These are phyloP conservation scores for Pseudonitzschia multiseries DNA, from an alignment of 108 stramenopile species.

Conservation along the genomic window DNA sequence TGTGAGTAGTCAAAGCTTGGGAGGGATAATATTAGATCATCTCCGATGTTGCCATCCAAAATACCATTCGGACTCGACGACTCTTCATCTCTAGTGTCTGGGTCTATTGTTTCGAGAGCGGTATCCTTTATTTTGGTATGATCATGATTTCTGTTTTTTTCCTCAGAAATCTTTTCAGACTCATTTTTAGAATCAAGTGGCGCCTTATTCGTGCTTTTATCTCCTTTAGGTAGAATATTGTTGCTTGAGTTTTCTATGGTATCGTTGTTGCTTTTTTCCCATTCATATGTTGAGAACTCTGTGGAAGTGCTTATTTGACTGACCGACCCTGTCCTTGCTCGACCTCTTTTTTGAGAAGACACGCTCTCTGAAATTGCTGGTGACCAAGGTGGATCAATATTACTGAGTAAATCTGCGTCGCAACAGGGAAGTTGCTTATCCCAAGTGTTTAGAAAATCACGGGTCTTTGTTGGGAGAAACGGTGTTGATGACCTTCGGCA, in stretches of 20 bases:
- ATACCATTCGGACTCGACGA: background rate
- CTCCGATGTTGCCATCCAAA: constrained; percentile 7
- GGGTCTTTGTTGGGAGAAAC: constrained; percentile 11
- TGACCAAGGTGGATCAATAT: constrained; percentile 28
- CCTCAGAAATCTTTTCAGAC: background rate
- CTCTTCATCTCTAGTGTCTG: background rate
- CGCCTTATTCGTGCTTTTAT: background rate
- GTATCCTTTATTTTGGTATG: background rate
- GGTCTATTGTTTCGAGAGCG: background rate
- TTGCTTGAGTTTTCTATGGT: background rate
- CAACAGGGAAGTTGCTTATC: constrained; percentile 31
- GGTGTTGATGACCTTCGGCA: constrained; percentile 46
- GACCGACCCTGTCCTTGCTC: constrained; percentile 5
- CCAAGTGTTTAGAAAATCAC: constrained; percentile 17
- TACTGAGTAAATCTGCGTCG: constrained; percentile 25
- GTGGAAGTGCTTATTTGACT: constrained; percentile 10
- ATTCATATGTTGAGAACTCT: constrained; percentile 34
- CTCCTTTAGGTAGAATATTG: background rate
- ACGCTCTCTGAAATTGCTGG: constrained; percentile 20
- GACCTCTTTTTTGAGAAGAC: constrained; percentile 5
- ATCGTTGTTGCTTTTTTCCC: constrained; percentile 28
- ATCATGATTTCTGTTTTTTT: background rate
- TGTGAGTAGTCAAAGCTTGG: constrained; percentile 67
- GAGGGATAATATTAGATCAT: constrained; percentile 33
- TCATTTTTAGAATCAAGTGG: background rate